Conservation (phyloP, 192 early-diverging fungal genomes). For the Rhizophagus clarus region DNA sequence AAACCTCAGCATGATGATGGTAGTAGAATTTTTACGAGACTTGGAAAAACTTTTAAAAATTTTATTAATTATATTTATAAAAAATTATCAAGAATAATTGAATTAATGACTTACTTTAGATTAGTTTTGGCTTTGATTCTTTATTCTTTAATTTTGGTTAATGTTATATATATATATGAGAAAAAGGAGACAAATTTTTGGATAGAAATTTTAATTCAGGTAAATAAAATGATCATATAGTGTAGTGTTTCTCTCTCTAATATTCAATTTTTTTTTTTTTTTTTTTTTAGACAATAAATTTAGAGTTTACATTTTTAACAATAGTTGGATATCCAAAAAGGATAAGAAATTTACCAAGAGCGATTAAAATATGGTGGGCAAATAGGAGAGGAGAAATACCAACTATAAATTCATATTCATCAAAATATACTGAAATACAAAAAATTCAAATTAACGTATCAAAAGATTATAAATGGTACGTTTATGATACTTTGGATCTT, state of each 20-base stretch:
- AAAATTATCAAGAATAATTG: not conserved
- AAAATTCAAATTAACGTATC: not conserved
- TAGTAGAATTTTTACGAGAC: not conserved
- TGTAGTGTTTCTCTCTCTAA: no score
- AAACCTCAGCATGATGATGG: not conserved
- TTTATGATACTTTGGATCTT: not conserved
- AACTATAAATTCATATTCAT: not conserved
- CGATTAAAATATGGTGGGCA: not conserved
- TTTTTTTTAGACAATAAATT: not conserved
- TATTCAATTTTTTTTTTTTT: no score
- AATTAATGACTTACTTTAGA: not conserved
- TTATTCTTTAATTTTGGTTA: not conserved
- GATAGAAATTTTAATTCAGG: not conserved
- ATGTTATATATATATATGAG: not conserved
- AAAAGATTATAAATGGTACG: constrained; percentile 16
- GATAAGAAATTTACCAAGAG: constrained; percentile 1
- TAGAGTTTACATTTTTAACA: not conserved
- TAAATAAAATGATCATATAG: not conserved
- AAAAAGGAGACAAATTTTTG: not conserved
- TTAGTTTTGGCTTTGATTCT: not conserved
- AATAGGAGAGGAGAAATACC: not conserved
- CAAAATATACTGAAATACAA: not conserved
- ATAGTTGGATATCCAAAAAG: constrained; percentile 12
- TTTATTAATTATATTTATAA: not conserved
- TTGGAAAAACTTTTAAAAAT: not conserved